These are phyloP conservation scores for Aspergillus pseudoglaucus DNA, from an alignment of 2,329 filamentous ascomycete species.

Conservation along the genomic window DNA sequence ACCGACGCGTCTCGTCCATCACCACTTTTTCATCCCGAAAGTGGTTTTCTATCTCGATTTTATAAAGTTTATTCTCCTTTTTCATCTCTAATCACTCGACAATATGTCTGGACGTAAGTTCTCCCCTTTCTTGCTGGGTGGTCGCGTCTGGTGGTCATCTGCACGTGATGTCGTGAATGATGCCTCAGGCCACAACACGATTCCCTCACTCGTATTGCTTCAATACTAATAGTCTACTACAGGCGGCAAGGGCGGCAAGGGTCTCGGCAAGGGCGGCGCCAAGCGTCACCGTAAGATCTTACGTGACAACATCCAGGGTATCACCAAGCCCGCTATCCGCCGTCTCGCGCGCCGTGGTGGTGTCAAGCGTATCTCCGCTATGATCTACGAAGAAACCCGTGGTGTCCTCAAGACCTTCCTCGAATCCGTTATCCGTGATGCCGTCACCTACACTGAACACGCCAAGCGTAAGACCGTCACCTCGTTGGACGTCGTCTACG, in stretches of 20 bases:
- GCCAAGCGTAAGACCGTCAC: slow-evolving; percentile 60
- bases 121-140: slow-evolving; percentile 4
- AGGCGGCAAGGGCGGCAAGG: slow-evolving; percentile 96
- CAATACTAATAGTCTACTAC: slow-evolving; percentile 18
- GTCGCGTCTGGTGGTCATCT: slow-evolving; percentile 9
- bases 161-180: slow-evolving; percentile 18
- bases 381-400: slow-evolving; percentile 80
- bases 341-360: slow-evolving; percentile 98
- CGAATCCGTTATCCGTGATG: slow-evolving; percentile 72
- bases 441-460: slow-evolving; percentile 77
- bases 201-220: no score
- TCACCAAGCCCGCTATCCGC: slow-evolving; percentile 97
- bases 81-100: slow-evolving; percentile 8
- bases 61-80: slow-evolving; percentile 8
- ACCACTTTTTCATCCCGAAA: slow-evolving; percentile 6
- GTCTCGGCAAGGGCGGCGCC: slow-evolving; percentile 95
- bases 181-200: no score
- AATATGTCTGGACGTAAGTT: slow-evolving; percentile 40
- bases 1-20: slow-evolving; percentile 14
- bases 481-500: slow-evolving; percentile 58
- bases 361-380: slow-evolving; percentile 99
- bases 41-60: slow-evolving; percentile 13
- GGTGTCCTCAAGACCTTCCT: slow-evolving; percentile 80
- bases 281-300: slow-evolving; percentile 99
- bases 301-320: slow-evolving; percentile 99